Conservation (phyloP, 306 rosid species). For the Albizia julibrissin region DNA sequence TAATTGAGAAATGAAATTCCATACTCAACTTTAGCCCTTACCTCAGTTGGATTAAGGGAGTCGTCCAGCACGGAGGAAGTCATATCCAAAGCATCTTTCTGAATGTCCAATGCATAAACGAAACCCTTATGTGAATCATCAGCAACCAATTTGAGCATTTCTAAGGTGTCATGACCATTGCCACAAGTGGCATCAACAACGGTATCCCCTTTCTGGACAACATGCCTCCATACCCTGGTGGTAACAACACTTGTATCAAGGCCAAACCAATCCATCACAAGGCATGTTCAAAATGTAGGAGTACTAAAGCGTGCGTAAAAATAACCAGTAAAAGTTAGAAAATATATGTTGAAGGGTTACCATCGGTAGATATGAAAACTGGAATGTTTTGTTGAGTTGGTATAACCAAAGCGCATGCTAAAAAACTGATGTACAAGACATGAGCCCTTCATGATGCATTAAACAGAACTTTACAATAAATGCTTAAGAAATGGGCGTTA, state of each 20-base stretch:
- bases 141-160: constrained; percentile 74
- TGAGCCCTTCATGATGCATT: background rate
- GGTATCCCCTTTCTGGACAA: constrained; percentile 72
- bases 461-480: background rate
- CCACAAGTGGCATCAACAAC: constrained; percentile 94
- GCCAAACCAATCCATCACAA: background rate
- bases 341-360: background rate
- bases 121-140: constrained; percentile 60
- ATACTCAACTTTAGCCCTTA: constrained; percentile 24
- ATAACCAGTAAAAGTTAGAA: background rate
- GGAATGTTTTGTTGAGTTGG: constrained; percentile 11
- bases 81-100: constrained; percentile 71
- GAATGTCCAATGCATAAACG: constrained; percentile 78
- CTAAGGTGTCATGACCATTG: constrained; percentile 84
- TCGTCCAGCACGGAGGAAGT: constrained; percentile 62
- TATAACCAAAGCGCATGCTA: background rate
- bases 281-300: background rate
- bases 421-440: constrained; percentile 8
- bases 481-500: background rate
- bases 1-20: constrained; percentile 17
- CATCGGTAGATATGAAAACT: background rate
- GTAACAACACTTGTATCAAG: constrained; percentile 14
- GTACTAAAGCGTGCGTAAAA: background rate
- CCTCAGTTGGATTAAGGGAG: constrained; percentile 56
- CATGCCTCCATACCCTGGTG: constrained; percentile 75